Evolutionary conservation across 139 green algal species (phyloP).

Genomic region (Chlamydomonas schloesseri): DNA sequence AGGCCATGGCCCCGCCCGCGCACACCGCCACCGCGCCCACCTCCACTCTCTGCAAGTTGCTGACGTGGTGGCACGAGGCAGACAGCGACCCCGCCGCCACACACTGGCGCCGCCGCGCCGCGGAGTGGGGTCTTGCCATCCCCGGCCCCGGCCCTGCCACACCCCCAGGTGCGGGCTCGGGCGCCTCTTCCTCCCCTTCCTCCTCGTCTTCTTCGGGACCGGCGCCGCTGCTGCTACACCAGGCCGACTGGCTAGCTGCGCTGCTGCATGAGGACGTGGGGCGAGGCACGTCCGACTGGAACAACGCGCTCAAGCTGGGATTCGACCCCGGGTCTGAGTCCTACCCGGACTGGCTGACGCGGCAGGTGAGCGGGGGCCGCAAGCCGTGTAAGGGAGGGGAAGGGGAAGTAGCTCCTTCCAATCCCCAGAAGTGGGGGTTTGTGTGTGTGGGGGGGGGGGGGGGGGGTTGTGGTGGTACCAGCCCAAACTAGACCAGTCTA

Average conservation of each 20-base stretch:
- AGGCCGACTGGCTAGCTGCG: conserved; percentile 81
- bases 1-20: conserved; percentile 76
- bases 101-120: not conserved
- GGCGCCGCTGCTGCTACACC: conserved; percentile 76
- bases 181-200: too few relatives aligned
- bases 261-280: conserved; percentile 60
- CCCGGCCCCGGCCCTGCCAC: conserved; percentile 7
- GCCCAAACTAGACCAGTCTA: too few relatives aligned
- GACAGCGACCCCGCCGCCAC: not conserved
- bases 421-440: too few relatives aligned
- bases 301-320: conserved; percentile 96
- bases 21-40: conserved; percentile 87
- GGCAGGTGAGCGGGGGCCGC: conserved; percentile 55
- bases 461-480: too few relatives aligned
- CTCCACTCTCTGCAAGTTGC: conserved; percentile 91
- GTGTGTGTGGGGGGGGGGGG: too few relatives aligned
- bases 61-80: conserved; percentile 74
- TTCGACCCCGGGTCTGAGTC: conserved; percentile 80
- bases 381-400: too few relatives aligned
- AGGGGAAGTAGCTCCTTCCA: too few relatives aligned
- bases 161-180: too few relatives aligned
- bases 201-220: not conserved
- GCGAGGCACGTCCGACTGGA: conserved; percentile 83
- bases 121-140: not conserved
- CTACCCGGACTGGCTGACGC: conserved; percentile 86